Base-by-base conservation (phyloP, 75 land plant species). In the Isoetes taiwanensis region DNA sequence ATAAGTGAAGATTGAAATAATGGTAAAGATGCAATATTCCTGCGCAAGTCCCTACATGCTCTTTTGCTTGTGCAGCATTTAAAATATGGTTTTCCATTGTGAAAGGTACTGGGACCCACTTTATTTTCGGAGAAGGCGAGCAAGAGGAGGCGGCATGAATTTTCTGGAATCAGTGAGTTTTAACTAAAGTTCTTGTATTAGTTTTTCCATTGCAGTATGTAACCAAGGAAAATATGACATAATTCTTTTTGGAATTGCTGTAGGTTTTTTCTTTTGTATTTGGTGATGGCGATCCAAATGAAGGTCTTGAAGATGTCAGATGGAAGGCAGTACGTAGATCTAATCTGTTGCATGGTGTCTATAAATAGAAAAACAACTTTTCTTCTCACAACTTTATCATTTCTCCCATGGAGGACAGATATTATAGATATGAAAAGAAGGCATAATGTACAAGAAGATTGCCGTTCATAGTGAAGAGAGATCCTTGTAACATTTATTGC, bases 241-340 rank as follows among this genome's bases (percentile, higher is more conserved):
- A 10, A 2, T 27, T 19, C 10, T 58, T 39, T 19, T n/a, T n/a
- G n/a, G n/a, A n/a, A n/a, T n/a, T n/a, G n/a, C 52, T 77, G 56
- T 59, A 93, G 98, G 80, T 93, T n/a, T 93, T 93, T 58, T 93
- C 98, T 21, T 88, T 93, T 68, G 98, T 93, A 4, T 93, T 93
- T 79, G 98, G 98, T 21, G 96, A 93, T 58, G 85, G 95, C 53
- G 96, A 93, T 84, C 98, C 98, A 52, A 93, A 93, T 76, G 81
- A 87, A 73, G 98, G 83, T 54, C 67, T 79, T 54, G 96, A 90
- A 71, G 95, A 86, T 59, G 69, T 78, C 55, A 76, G 94, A 58
- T 90, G 97, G 97, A 86, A 86, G 71, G 64, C 80, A 81, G 97
- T 90, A 73, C 63, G 75, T 32, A 4, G 28, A 56, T 55, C 37